Percentiles rank a stretch among this genome's conserved stretches.
phyloP scores from a whole-genome alignment of 164 flowering plant genomes.

The Brasenia schreberi region DNA sequence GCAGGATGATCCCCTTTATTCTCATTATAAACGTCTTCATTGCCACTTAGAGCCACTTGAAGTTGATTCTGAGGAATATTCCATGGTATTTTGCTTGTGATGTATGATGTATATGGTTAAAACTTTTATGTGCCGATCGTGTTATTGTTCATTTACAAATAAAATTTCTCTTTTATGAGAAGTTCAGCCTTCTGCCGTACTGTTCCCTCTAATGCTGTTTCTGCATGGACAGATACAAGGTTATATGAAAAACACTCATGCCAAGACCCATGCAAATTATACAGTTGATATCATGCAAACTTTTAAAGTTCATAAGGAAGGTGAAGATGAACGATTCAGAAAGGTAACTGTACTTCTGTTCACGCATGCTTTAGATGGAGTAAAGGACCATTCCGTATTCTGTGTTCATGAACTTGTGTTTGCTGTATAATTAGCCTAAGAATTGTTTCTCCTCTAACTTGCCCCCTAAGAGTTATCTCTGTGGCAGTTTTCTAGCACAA shows the following conservation, averaged over 20 bases:
- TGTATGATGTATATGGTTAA: neutral
- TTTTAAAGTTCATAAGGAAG: conserved; percentile 55
- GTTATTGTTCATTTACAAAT: too few relatives aligned
- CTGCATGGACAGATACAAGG: conserved; percentile 36
- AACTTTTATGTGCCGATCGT: too few relatives aligned
- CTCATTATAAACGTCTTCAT: conserved; percentile 53
- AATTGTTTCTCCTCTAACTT: neutral
- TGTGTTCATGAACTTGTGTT: neutral
- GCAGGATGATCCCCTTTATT: conserved; percentile 72
- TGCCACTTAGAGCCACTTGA: conserved; percentile 61
- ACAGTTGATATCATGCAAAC: conserved; percentile 59
- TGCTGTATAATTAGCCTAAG: neutral
- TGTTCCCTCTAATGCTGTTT: neutral
- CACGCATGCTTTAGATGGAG: neutral
- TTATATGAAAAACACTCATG: conserved; percentile 82
- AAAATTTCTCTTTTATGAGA: too few relatives aligned
- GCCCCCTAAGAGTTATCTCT: neutral
- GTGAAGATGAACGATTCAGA: conserved; percentile 51
- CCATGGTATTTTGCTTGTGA: conserved; percentile 31
- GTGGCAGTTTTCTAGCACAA: conserved; percentile 48
- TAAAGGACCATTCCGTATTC: too few relatives aligned
- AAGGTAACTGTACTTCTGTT: conserved; percentile 29
- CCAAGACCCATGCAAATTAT: conserved; percentile 71
- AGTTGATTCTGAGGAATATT: conserved; percentile 43
- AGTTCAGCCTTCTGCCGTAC: too few relatives aligned